Evolutionary conservation across 768 basidiomycete species (phyloP).

Genomic region (Mycena haematopus): DNA sequence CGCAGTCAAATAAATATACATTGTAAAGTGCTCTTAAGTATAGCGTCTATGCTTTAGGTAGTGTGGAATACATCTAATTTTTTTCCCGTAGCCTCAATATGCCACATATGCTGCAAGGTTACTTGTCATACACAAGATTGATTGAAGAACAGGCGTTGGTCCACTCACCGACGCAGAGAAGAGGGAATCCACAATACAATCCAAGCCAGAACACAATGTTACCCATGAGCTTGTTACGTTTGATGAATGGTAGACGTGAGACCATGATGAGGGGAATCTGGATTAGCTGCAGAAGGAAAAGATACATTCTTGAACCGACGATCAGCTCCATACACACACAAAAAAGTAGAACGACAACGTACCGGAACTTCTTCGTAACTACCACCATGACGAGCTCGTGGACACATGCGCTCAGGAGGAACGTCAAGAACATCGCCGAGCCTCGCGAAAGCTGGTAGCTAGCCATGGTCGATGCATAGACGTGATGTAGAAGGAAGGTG

Average conservation of each 20-base stretch:
- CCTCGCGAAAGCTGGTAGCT: constrained; percentile 76
- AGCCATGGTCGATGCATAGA: constrained; percentile 88
- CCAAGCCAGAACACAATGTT: constrained; percentile 95
- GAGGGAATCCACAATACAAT: constrained; percentile 89
- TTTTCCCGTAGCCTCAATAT: constrained; percentile 46
- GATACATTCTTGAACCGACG: constrained; percentile 66
- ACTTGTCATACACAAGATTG: neutral
- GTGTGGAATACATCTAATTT: constrained; percentile 1
- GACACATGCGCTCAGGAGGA: constrained; percentile 85
- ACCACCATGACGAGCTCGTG: constrained; percentile 98
- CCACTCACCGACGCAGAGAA: constrained; percentile 73
- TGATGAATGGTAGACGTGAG: constrained; percentile 77
- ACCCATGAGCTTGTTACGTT: constrained; percentile 81
- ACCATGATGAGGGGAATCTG: constrained; percentile 92
- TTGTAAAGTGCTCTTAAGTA: neutral
- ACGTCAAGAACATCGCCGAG: constrained; percentile 92
- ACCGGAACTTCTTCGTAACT: constrained; percentile 92
- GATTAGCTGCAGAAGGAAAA: constrained; percentile 83
- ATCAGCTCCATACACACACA: neutral
- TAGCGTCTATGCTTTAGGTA: neutral
- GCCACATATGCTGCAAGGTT: constrained; percentile 51
- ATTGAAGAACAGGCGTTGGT: neutral
- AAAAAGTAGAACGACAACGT: constrained; percentile 32
- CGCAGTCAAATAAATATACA: constrained; percentile 14
- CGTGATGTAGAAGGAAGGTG: constrained; percentile 91